These are phyloP conservation scores for Suhomyces terraborum DNA, from an alignment of 1,139 yeast genomes.

Conservation along the genomic window DNA sequence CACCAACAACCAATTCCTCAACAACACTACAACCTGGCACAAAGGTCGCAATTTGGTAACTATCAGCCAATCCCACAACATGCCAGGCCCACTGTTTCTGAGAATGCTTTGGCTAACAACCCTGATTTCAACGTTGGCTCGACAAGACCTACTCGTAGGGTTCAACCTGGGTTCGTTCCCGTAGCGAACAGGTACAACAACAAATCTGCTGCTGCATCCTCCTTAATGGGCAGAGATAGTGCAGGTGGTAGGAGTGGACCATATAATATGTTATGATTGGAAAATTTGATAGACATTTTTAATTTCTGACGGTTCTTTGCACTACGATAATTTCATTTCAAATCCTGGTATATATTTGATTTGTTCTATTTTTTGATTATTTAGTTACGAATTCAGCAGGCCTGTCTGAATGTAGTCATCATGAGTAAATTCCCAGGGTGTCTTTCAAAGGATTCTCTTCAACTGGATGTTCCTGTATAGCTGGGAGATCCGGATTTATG, in stretches of 20 bases:
- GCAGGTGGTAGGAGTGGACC: constrained; percentile 11
- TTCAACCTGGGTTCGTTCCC: constrained; percentile 17
- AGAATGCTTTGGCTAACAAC: constrained; percentile 49
- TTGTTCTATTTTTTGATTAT: constrained; percentile 5
- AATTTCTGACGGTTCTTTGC: neutral
- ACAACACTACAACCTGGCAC: constrained; percentile 11
- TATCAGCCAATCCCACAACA: constrained; percentile 17
- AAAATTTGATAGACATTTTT: constrained; percentile 4
- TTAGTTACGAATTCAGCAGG: constrained; percentile 9
- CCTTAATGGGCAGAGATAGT: constrained; percentile 21
- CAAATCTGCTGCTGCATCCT: constrained; percentile 16
- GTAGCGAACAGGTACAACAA: constrained; percentile 16
- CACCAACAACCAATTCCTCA: constrained; percentile 1
- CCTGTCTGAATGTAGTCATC: constrained; percentile 9
- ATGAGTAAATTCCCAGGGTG: neutral
- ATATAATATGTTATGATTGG: constrained; percentile 15
- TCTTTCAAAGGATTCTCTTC: neutral
- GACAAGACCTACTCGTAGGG: constrained; percentile 12
- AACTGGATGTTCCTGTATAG: neutral
- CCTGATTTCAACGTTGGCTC: constrained; percentile 45
- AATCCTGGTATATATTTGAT: constrained; percentile 4
- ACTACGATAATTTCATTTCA: constrained; percentile 5
- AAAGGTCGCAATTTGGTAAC: constrained; percentile 4
- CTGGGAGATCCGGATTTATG: neutral
- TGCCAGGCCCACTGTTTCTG: constrained; percentile 41